Evolutionary conservation across 169 alveolate species (phyloP).

Genomic region (Eimeria mitis): DNA sequence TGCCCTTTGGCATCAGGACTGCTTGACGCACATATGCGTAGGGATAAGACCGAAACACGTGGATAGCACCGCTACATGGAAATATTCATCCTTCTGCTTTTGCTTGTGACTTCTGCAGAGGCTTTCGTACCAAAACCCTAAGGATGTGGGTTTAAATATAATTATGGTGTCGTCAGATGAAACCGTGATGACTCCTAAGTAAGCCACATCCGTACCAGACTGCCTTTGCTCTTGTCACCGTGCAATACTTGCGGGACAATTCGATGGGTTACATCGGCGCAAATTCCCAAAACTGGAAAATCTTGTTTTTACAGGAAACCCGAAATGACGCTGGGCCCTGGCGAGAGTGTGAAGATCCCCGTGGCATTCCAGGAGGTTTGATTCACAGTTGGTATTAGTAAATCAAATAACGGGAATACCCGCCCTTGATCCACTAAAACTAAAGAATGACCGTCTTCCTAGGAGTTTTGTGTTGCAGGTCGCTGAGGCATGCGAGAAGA

Average conservation of each 20-base stretch:
- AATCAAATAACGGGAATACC: background rate
- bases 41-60: background rate
- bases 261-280: background rate
- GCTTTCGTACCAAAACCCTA: conserved; percentile 59
- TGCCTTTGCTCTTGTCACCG: background rate
- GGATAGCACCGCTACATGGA: background rate
- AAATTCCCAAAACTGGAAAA: background rate
- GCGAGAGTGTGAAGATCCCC: conserved; percentile 66
- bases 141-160: background rate
- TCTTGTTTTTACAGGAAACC: conserved; percentile 20
- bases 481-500: conserved; percentile 50
- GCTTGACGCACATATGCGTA: background rate
- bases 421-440: background rate
- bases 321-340: conserved; percentile 66
- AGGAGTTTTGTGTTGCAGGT: conserved; percentile 12
- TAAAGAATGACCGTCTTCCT: background rate
- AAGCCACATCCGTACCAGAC: background rate
- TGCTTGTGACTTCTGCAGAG: background rate
- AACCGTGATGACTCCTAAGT: conserved; percentile 51
- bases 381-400: background rate
- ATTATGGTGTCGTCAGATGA: conserved; percentile 22
- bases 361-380: conserved; percentile 68
- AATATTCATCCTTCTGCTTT: background rate
- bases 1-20: background rate
- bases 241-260: background rate